Conservation (phyloP, 2,329 filamentous ascomycete species). For the Botryotinia narcissicola region DNA sequence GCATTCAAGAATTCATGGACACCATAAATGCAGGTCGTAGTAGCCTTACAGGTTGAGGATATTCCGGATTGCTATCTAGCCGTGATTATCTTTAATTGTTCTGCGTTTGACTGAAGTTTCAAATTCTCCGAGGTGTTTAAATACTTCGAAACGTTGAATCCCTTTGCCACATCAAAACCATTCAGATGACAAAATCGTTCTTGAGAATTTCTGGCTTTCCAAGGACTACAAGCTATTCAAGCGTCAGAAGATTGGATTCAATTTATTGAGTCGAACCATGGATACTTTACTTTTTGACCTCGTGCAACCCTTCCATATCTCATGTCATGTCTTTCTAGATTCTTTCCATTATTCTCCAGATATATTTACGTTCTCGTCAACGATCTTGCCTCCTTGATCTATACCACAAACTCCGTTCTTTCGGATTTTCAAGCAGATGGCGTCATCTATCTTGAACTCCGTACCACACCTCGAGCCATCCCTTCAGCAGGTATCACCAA, state of each 20-base stretch:
- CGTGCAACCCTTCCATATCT: slow-evolving; percentile 12
- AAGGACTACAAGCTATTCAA: neutral
- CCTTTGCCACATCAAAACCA: neutral
- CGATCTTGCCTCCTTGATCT: slow-evolving; percentile 56
- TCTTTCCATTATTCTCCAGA: slow-evolving; percentile 74
- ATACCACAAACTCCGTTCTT: slow-evolving; percentile 65
- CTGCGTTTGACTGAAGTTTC: neutral
- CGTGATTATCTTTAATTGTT: too few species aligned
- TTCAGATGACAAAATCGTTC: neutral
- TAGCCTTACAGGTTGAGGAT: neutral
- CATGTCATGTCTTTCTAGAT: slow-evolving; percentile 46
- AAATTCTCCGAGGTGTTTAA: neutral
- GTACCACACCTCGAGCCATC: slow-evolving; percentile 72
- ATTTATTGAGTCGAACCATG: neutral
- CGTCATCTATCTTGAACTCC: slow-evolving; percentile 74
- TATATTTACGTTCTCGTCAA: slow-evolving; percentile 77
- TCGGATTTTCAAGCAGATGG: slow-evolving; percentile 66
- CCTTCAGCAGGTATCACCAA: slow-evolving; percentile 50
- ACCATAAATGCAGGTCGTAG: slow-evolving; percentile 8
- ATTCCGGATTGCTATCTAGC: neutral
- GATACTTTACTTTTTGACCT: neutral
- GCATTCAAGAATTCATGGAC: neutral
- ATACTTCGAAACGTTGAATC: neutral
- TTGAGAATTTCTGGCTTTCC: neutral
- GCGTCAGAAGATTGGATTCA: neutral